Base-by-base conservation (phyloP, 2,329 filamentous ascomycete species). In the Magnaporthiopsis rhizophila region DNA sequence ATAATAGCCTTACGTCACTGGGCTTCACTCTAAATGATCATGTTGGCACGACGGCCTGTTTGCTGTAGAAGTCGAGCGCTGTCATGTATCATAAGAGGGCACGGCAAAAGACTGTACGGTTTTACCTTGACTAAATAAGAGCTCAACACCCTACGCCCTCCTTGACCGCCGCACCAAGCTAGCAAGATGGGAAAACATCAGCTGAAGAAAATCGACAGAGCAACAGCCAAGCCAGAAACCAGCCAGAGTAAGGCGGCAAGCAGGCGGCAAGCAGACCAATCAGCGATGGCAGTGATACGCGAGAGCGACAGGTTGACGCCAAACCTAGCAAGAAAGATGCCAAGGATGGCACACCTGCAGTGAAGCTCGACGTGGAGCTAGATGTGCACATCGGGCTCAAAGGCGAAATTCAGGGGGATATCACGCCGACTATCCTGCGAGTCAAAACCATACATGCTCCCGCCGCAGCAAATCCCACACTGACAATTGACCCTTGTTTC, bases 371-470 rank as follows among this genome's bases (percentile, higher is more conserved):
- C 57, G 69, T 71, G 68, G 61, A 71, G 53, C 36, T 70, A 38
- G 69, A 70, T 18, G n/a, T 71, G n/a, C 66, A 71, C 8, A 30
- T 71, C 18, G 64, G 66, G n/a, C 65, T 70, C 32, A 66, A 68
- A 34, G 69, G 67, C 3, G 70, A 68, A 45, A 69, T 71, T 8
- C 64, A 69, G 56, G 69, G 68, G 6, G 56, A 67, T 28, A 26
- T 71, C 38, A 69, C 66, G 30, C 59, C 68, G 30, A 60, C 66
- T 3, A 68, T 70, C 12, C 58, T 70, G 67, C 67, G 62, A 66
- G 68, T 53, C 45, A 7, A 53, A 24, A 24, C 3, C 6, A 24
- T 18, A 21, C 13, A 3, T 1, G 7, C 8, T n/a, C 18, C 45
- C 45, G n/a, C 45, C 6, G 6, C 21, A 11, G 1, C 45, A 7